Base-by-base conservation (phyloP, 2,329 filamentous ascomycete species). In the Scytalidium sp. region DNA sequence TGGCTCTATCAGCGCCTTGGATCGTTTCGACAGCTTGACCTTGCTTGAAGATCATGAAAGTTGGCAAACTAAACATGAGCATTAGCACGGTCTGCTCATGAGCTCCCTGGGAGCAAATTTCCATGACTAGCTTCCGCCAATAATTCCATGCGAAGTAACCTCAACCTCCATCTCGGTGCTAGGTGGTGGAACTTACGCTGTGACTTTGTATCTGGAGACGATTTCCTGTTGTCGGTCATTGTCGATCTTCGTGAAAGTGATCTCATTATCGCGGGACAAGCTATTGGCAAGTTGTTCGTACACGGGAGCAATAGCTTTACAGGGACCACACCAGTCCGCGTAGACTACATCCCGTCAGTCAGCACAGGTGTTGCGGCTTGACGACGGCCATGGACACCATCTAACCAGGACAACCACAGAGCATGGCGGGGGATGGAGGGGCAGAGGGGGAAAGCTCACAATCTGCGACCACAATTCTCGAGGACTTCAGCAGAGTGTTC, bases 311-410 rank as follows among this genome's bases (percentile, higher is more conserved):
- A 97, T 95, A 66, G 87, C 82, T 73, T 95, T 95, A 81, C 92
- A 97, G 64, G 93, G 91, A 50, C 87, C 88, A 69, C 91, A 97
- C 89, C 90, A 94, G 64, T 90, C 85, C 62, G 91, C 90, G 63
- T 89, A 93, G 77, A 97, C 90, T 96, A 61, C 45, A 13, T 15
- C 47, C 8, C 25, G 25, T 7, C 25, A 25, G 43, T 57, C 50
- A 56, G 50, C 40, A 50, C 39, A 46, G 48, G 49, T 46, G 52
- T 45, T 41, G 36, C 27, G 45, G 44, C 32, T 36, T n/a, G 5
- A 36, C 5, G 32, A 45, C 15, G 6, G 15, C 32, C 13, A 36
- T 4, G 32, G 13, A 40, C 23, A 3, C 23, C 39, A 55, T 39
- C 41, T 42, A 5, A 25, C 23, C 19, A 20, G 19, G 19, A 22